These are phyloP conservation scores for Torulaspora microellipsoides DNA, from an alignment of 805 yeast genomes.

Conservation along the genomic window DNA sequence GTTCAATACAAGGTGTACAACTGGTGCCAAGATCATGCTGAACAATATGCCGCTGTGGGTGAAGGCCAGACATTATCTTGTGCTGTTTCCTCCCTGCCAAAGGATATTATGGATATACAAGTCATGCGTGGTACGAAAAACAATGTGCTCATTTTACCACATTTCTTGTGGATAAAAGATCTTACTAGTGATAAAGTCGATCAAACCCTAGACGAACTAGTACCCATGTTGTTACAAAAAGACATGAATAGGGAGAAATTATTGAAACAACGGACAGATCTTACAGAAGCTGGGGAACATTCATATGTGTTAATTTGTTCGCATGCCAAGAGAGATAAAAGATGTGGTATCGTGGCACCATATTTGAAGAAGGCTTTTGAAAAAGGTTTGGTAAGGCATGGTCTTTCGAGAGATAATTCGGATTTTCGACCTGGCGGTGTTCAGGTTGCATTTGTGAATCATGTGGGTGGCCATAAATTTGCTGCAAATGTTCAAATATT, in stretches of 20 bases:
- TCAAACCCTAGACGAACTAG: constrained; percentile 41
- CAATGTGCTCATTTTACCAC: constrained; percentile 66
- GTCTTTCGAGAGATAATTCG: constrained; percentile 66
- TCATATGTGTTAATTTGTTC: constrained; percentile 75
- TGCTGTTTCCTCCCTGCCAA: constrained; percentile 49
- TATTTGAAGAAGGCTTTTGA: constrained; percentile 78
- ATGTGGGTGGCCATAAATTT: constrained; percentile 94
- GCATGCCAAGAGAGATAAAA: constrained; percentile 83
- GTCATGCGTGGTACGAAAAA: constrained; percentile 44
- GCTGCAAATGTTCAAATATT: constrained; percentile 86
- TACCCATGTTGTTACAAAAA: constrained; percentile 38
- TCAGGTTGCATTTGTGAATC: constrained; percentile 65
- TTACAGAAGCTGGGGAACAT: constrained; percentile 38
- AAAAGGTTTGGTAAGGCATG: constrained; percentile 61
- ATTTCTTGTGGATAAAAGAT: constrained; percentile 62
- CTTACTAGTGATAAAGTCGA: constrained; percentile 43
- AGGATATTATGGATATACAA: constrained; percentile 42
- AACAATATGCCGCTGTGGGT: constrained; percentile 29
- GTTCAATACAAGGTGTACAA: constrained; percentile 42
- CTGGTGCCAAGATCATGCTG: constrained; percentile 36
- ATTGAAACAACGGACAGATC: constrained; percentile 21
- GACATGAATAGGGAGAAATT: constrained; percentile 28
- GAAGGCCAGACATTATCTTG: constrained; percentile 25
- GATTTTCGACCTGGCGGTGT: constrained; percentile 77
- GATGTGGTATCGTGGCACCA: constrained; percentile 94